A percentile compares a stretch with the other conserved stretches of the same genome.
Conservation (phyloP, 129 eudicot species). For the Erigeron canadensis region DNA sequence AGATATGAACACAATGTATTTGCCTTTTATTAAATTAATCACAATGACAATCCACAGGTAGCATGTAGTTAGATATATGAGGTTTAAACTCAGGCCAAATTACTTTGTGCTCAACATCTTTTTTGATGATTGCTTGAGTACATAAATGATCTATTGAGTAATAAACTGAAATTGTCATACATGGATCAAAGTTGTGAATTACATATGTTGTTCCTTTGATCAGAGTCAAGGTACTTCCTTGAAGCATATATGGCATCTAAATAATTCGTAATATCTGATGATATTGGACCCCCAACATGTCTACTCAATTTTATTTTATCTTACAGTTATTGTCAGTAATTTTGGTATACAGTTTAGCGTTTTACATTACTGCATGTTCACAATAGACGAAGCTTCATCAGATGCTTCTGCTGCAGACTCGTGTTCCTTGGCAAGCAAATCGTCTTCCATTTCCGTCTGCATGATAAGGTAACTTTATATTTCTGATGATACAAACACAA, state of each 20-base stretch:
- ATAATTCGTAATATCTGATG: constrained; percentile 18
- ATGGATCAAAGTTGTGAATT: constrained; percentile 1
- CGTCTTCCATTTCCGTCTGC: constrained; percentile 85
- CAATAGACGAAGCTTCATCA: constrained; percentile 67
- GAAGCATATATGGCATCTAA: constrained; percentile 26
- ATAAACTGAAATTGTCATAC: neutral
- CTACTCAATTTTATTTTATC: neutral
- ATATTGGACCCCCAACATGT: constrained; percentile 6
- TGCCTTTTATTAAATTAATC: constrained; percentile 24
- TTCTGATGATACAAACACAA: constrained; percentile 20
- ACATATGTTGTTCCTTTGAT: constrained; percentile 2
- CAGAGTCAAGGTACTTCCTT: constrained; percentile 7
- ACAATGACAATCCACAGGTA: constrained; percentile 22
- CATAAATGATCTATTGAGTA: neutral
- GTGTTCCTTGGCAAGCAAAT: constrained; percentile 57
- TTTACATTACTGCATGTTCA: constrained; percentile 43
- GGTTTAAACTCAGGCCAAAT: constrained; percentile 5
- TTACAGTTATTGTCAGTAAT: constrained; percentile 21
- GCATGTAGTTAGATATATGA: constrained; percentile 10
- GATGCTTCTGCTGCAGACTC: constrained; percentile 71
- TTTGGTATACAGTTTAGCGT: constrained; percentile 35
- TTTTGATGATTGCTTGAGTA: neutral
- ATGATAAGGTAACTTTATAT: constrained; percentile 33
- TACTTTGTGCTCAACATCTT: constrained; percentile 5
- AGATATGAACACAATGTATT: constrained; percentile 1